A percentile compares a stretch with the other conserved stretches of the same genome.
These are phyloP conservation scores for Conticribra guillardii DNA, from an alignment of 108 stramenopile species.

Conservation along the genomic window DNA sequence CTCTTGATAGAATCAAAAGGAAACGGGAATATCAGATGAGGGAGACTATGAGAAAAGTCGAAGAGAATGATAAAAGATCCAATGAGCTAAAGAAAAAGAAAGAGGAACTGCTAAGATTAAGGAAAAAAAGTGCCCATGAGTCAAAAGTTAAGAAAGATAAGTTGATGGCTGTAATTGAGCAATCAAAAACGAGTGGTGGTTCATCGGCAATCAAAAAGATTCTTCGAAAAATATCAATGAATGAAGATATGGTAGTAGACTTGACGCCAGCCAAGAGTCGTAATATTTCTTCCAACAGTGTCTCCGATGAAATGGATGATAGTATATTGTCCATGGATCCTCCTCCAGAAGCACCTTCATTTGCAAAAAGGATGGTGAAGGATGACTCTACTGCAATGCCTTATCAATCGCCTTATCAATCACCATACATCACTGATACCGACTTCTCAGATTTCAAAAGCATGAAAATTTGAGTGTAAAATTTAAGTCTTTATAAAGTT, in stretches of 20 bases:
- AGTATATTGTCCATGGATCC: too few species aligned
- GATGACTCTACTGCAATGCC: too few species aligned
- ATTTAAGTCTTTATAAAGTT: too few species aligned
- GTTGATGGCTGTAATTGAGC: conserved; percentile 18
- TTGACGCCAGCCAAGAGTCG: background rate
- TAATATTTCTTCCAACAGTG: background rate
- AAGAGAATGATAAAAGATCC: conserved; percentile 14
- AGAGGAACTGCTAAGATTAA: conserved; percentile 10
- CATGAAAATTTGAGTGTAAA: too few species aligned
- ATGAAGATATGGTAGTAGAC: background rate
- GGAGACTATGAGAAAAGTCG: conserved; percentile 1
- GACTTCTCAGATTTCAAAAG: too few species aligned
- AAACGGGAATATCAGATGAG: conserved; percentile 1
- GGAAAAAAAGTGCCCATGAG: conserved; percentile 21
- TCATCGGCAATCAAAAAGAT: conserved; percentile 16
- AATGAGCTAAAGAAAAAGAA: conserved; percentile 10
- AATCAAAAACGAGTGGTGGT: conserved; percentile 13
- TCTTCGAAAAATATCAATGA: background rate
- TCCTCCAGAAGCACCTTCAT: too few species aligned
- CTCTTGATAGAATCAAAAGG: conserved; percentile 16
- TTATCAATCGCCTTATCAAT: too few species aligned
- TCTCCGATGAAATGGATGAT: too few species aligned
- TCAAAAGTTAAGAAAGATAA: conserved; percentile 35
- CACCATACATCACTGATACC: too few species aligned
- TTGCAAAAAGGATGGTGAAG: too few species aligned